Base-by-base conservation (phyloP, 768 basidiomycete genomes). In the Hypsizygus marmoreus region DNA sequence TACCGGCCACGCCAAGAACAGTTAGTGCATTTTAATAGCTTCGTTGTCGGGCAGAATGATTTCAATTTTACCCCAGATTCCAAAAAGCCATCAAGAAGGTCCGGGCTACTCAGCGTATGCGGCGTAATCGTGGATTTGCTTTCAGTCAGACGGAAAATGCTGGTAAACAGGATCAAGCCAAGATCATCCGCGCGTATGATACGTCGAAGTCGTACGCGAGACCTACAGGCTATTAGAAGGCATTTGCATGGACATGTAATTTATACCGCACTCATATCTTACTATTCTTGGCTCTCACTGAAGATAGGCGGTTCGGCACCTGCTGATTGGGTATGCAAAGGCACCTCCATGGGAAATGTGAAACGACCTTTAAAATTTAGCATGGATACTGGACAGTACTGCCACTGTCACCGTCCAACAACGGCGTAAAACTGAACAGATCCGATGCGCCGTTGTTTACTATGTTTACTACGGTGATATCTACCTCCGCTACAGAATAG, bases 11-110 rank as follows among this genome's bases (percentile, higher is more conserved):
- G 97, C 46, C 95, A 98, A 68, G 97, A 97, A 68, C 97, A 99
- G 87, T 97, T 56, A 55, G 85, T 79, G 12, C 20, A 30, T n/a
- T n/a, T 38, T 50, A 41, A 38, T 33, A 28, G 22, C 25, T 31
- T 39, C 10, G 6, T 35, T 26, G 12, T 23, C 12, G 2, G 23
- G n/a, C 24, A 28, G 39, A 38, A 40, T 56, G 22, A 57, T 24
- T 28, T 47, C 20, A 17, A 23, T 45, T 40, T 39, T 40, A 19
- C n/a, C n/a, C 5, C 47, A 95, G 91, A 67, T 97, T 97, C 71
- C 94, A 97, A 67, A 97, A 97, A 64, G 97, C 97, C 12, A 99
- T 99, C 77, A 98, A 97, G 69, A 99, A 99, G 66, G 97, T 99
- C 10, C 84, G 97, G n/a, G 97, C 97, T 0, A 91, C 94, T 2